Base-by-base conservation (phyloP, 2,329 filamentous ascomycete species). In the Endoconidiophora polonica region DNA sequence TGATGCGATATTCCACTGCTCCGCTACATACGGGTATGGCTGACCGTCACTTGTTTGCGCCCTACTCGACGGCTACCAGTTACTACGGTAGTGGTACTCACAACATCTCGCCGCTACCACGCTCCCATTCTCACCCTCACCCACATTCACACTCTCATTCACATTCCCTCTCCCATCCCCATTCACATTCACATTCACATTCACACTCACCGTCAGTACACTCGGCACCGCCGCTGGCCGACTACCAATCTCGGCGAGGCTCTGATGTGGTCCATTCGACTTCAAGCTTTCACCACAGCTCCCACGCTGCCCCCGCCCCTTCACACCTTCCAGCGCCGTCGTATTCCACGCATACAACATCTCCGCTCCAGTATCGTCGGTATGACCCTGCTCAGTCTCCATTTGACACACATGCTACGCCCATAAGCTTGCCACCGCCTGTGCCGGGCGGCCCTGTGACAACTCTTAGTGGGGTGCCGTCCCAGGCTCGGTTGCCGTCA, bases 111-210 rank as follows among this genome's bases (percentile, higher is more conserved):
- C 40, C 20, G 3, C 40, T 36, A 48, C 33, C 23, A n/a, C 33
- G 20, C 3, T 18, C 20, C 10, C 41, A 43, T 16, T 45, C 42
- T 29, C 41, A 50, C 16, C n/a, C 42, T 16, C 41, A 29, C 20
- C 54, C 57, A 44, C 55, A 57, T 46, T 55, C 57, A 29, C 58
- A 62, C 53, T 48, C 58, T 57, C 59, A 59, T 53, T 56, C 55
- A 46, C 50, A 44, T 44, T 46, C 48, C n/a, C 55, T 52, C 52
- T 58, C 57, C 41, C 56, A 54, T 46, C 50, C 50, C 29, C 56
- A 52, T 43, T 52, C 56, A n/a, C 55, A 58, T 49, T 56, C 46
- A 43, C 56, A 54, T 18, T 23, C 45, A 24, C 44, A 24, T 33
- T 9, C 48, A 9, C 46, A 40, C 9, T 37, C 37, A 20, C 37